Evolutionary conservation across 1,284 basidiomycete species (phyloP), one percentile per base, ranked within the genome.

Genomic region (Vanrija sp.): DNA sequence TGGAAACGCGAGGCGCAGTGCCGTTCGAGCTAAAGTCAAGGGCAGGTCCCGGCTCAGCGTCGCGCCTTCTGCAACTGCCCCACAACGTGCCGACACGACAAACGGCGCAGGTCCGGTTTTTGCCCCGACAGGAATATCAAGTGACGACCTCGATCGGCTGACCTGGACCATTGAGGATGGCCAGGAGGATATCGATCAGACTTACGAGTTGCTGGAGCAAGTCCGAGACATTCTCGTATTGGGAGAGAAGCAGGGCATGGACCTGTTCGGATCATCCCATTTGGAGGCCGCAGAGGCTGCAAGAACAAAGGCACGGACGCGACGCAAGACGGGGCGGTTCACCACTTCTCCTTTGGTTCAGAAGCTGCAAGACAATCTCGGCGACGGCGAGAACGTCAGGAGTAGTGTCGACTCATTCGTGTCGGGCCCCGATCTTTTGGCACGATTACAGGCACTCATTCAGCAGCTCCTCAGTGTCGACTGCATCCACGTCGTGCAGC

Each of bases 191-290:
- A 66, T 60, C 1, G 67, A 69, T 41, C 45, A 49, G 16, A 65
- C 63, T 0, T 67, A 56, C 39, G 65, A 68, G 36, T 54, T 75
- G 10, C 64, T 75, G 1, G 69, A 69, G 44, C 70, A 75, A 48
- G 63, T 63, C n/a, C 57, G 69, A n/a, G 61, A 60, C 22, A 46
- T 73, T 6, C 54, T 75, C 2, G 55, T 66, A 0, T 51, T 75
- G 0, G 64, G 67, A 4, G 60, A 67, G 4, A 61, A 56, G 36
- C 68, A 70, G 45, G 61, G 54, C 2, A 43, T 72, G 16, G 64
- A 70, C 20, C 47, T 75, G 4, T 69, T 71, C 36, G 52, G 56
- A 12, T 43, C 49, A 3, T 53, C 48, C 4, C 47, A 51, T 0
- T 53, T 37, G 39, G 43, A 36, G 18, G 50, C 53, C 10, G 38